These are phyloP conservation scores for Durusdinium trenchii DNA, from an alignment of 73 alveolate genomes.

Conservation along the genomic window DNA sequence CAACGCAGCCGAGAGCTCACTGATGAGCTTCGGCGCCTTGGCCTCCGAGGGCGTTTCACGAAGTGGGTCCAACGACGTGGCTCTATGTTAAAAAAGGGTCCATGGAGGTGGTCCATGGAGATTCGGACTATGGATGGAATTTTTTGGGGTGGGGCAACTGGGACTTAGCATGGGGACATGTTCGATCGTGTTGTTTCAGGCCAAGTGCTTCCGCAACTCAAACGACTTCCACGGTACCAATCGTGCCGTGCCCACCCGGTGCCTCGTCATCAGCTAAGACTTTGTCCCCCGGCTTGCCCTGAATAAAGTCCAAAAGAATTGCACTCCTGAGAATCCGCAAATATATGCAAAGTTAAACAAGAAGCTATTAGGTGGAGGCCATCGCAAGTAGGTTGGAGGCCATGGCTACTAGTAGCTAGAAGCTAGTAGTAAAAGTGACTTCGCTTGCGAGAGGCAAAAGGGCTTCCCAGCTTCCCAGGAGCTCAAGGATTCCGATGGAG, in stretches of 20 bases:
- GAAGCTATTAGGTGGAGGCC: not conserved
- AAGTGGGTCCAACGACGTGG: no score
- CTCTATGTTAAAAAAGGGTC: no score
- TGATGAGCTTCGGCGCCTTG: conserved; percentile 11
- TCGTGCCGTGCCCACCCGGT: not conserved
- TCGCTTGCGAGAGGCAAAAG: no score
- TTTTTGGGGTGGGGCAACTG: no score
- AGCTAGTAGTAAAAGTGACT: not conserved
- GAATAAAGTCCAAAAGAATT: conserved; percentile 56
- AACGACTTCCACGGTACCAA: no score
- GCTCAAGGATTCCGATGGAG: no score
- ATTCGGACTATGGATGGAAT: no score
- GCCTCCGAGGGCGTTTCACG: not conserved
- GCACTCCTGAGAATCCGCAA: conserved; percentile 48
- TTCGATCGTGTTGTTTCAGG: no score
- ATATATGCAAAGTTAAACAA: not conserved
- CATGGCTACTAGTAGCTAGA: not conserved
- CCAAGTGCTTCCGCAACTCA: no score
- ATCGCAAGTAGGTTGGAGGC: not conserved
- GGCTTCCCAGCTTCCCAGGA: no score
- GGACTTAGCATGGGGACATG: no score
- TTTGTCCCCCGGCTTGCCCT: conserved; percentile 72
- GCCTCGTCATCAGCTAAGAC: conserved; percentile 63
- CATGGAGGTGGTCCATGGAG: no score
- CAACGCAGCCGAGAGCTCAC: conserved; percentile 51